Percentiles rank a stretch among this genome's conserved stretches.
Evolutionary conservation across 2,329 filamentous ascomycete species (phyloP).

Genomic region (Fusarium pseudocircinatum): DNA sequence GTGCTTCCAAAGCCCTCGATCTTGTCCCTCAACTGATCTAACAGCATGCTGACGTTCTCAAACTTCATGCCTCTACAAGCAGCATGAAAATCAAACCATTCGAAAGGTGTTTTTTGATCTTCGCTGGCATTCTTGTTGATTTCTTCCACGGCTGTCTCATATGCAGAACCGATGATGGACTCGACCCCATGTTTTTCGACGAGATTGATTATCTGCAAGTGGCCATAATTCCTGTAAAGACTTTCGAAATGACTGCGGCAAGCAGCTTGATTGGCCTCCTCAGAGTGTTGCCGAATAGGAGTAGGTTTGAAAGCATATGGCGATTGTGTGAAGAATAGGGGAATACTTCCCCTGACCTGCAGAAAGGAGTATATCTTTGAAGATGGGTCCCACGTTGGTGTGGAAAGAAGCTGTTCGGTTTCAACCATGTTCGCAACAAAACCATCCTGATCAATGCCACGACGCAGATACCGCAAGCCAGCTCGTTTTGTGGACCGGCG

Average conservation of each 20-base stretch:
- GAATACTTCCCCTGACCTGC: slow-evolving; percentile 90
- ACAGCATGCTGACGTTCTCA: slow-evolving; percentile 86
- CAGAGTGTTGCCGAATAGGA: slow-evolving; percentile 82
- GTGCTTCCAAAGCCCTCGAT: slow-evolving; percentile 79
- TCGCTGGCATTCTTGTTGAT: slow-evolving; percentile 72
- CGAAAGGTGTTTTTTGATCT: slow-evolving; percentile 63
- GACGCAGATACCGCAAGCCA: slow-evolving; percentile 87
- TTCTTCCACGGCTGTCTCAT: slow-evolving; percentile 72
- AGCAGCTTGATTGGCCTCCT: slow-evolving; percentile 79
- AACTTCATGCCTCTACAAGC: slow-evolving; percentile 97
- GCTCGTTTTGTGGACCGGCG: slow-evolving; percentile 86
- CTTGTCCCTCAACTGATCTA: slow-evolving; percentile 74
- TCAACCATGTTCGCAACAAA: slow-evolving; percentile 91
- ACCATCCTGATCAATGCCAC: slow-evolving; percentile 90
- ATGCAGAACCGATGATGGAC: slow-evolving; percentile 79
- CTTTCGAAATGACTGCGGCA: slow-evolving; percentile 82
- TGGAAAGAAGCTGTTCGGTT: slow-evolving; percentile 91
- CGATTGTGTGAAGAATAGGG: slow-evolving; percentile 93
- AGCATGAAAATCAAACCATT: slow-evolving; percentile 98
- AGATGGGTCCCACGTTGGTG: slow-evolving; percentile 69
- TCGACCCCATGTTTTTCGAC: slow-evolving; percentile 91
- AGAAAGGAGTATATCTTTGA: slow-evolving; percentile 81
- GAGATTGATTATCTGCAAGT: slow-evolving; percentile 81
- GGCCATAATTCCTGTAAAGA: slow-evolving; percentile 75
- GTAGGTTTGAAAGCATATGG: slow-evolving; percentile 93